Conservation (phyloP, 768 basidiomycete genomes). For the Trametes coccinea region DNA sequence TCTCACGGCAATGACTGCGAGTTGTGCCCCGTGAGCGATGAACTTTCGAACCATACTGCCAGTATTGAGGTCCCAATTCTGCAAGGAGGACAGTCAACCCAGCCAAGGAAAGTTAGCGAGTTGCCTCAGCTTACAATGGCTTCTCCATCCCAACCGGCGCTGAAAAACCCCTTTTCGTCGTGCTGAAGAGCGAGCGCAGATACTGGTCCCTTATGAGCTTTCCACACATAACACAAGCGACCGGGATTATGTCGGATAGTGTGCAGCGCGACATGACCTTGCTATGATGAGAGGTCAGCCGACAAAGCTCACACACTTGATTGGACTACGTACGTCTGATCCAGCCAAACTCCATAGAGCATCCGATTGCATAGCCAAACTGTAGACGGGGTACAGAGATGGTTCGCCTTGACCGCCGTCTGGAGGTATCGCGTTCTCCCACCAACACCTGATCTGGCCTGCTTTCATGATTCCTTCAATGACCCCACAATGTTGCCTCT, state of each 20-base stretch:
- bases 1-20: constrained; percentile 77
- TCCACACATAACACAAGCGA: constrained; percentile 66
- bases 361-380: constrained; percentile 88
- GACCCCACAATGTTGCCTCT: constrained; percentile 84
- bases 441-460: constrained; percentile 86
- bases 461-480: constrained; percentile 92
- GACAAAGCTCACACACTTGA: too few species aligned
- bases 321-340: constrained; percentile 56
- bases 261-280: constrained; percentile 90
- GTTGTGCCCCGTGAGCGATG: constrained; percentile 79
- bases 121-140: constrained; percentile 61
- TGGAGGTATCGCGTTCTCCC: constrained; percentile 70
- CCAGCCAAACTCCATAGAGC: constrained; percentile 92
- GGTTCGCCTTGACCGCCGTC: constrained; percentile 50
- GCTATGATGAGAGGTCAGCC: constrained; percentile 41
- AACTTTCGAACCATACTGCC: constrained; percentile 78
- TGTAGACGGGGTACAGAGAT: constrained; percentile 76
- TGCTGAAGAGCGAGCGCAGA: constrained; percentile 81
- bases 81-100: constrained; percentile 7
- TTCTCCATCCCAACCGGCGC: constrained; percentile 94
- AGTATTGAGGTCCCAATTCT: constrained; percentile 99
- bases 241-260: constrained; percentile 94
- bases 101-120: constrained; percentile 9
- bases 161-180: constrained; percentile 84
- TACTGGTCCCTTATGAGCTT: constrained; percentile 77